Evolutionary conservation across 1,284 basidiomycete species (phyloP).

Genomic region (Somion occarium): DNA sequence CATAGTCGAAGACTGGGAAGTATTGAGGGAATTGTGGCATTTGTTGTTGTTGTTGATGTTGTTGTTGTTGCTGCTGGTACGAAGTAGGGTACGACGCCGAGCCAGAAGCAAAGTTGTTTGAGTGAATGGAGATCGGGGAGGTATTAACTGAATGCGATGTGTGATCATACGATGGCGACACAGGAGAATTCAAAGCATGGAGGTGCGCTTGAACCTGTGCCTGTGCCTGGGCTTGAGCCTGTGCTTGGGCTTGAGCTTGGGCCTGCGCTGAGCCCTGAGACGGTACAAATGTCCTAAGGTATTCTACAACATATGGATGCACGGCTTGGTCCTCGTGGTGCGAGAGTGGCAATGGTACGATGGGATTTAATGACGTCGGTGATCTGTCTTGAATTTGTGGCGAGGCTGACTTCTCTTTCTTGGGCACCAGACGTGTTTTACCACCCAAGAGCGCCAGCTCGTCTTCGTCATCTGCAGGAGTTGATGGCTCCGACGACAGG

Average conservation of each 20-base stretch:
- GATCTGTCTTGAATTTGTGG: conserved; percentile 56
- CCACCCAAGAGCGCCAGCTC: conserved; percentile 70
- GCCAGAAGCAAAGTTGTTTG: background rate
- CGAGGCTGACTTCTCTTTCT: conserved; percentile 46
- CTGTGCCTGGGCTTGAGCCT: conserved; percentile 10
- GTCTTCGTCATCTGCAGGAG: conserved; percentile 56
- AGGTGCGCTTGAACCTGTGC: conserved; percentile 9
- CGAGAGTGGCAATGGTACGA: conserved; percentile 35
- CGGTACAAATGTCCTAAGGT: conserved; percentile 58
- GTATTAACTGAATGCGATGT: conserved; percentile 5
- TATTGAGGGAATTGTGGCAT: conserved; percentile 51
- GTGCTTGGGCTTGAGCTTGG: conserved; percentile 7
- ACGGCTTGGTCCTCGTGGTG: conserved; percentile 28
- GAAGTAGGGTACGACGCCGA: conserved; percentile 8
- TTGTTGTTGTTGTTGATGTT: conserved; percentile 19
- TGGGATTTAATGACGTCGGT: conserved; percentile 62
- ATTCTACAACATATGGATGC: conserved; percentile 59
- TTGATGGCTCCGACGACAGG: conserved; percentile 38
- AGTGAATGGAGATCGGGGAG: conserved; percentile 6
- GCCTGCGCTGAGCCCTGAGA: conserved; percentile 13
- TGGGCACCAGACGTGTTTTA: conserved; percentile 62
- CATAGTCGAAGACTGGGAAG: conserved; percentile 74
- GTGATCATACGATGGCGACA: conserved; percentile 13
- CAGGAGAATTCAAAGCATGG: conserved; percentile 13
- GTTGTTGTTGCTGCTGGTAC: conserved; percentile 4